Evolutionary conservation across 805 yeast species (phyloP), one percentile per base, ranked within the genome.

Genomic region (Ogataea ganodermae): DNA sequence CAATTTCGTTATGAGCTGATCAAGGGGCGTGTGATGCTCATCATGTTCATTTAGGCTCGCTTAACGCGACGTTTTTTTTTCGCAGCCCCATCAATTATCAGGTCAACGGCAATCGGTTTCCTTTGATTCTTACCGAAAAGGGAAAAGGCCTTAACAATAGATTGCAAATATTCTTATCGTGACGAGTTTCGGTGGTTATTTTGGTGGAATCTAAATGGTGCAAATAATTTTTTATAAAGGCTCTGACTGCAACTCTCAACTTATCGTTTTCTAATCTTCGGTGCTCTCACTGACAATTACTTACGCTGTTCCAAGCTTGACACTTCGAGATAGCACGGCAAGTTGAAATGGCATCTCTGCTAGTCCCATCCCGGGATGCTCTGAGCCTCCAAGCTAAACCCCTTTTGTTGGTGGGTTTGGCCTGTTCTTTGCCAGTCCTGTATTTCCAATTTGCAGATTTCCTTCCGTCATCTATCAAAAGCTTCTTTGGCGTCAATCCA

Each of bases 321-420:
- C n/a, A n/a, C n/a, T n/a, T n/a, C n/a, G n/a, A n/a, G n/a, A n/a
- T n/a, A n/a, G n/a, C n/a, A n/a, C n/a, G n/a, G n/a, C n/a, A n/a
- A n/a, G n/a, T n/a, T n/a, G 13, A 32, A 22, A 46, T 48, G 48
- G 41, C 42, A 10, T 28, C 33, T 6, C 8, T 32, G 30, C 31
- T 48, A 22, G n/a, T 35, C 2, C 39, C 41, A 18, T 13, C 37
- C 2, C 42, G 39, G 13, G 43, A 44, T 18, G 5, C 38, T 7
- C 26, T 49, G 7, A 42, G 40, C 20, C 6, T n/a, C 12, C 42
- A 49, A 24, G 38, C 40, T 16, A 38, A 35, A 17, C 51, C 55
- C 5, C 3, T 53, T 10, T 18, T 43, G 9, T 16, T 48, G 1
- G 51, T 49, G 10, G 49, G 44, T 8, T 8, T 51, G 13, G 44